A percentile compares a stretch with the other conserved stretches of the same genome.
These are phyloP conservation scores for Cladochytrium tenue DNA, from an alignment of 371 early-diverging fungal genomes.

Conservation along the genomic window DNA sequence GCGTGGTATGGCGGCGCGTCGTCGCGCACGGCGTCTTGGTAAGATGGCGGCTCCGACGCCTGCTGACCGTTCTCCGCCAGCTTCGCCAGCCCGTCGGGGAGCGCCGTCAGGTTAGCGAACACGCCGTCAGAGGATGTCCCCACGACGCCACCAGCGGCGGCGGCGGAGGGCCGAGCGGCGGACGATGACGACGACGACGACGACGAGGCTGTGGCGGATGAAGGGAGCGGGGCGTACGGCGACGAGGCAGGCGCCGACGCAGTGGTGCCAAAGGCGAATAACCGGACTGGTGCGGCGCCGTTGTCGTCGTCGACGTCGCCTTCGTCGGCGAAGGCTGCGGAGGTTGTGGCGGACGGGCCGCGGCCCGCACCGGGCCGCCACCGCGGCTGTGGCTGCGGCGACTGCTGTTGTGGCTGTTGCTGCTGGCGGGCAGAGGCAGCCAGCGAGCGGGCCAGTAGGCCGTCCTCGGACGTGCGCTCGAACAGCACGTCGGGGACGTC, in stretches of 20 bases:
- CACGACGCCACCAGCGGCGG: neutral
- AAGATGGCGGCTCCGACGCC: conserved; percentile 41
- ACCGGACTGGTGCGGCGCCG: too few relatives aligned
- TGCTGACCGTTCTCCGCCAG: conserved; percentile 13
- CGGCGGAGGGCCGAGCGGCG: neutral
- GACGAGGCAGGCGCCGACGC: neutral
- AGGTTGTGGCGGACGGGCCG: too few relatives aligned
- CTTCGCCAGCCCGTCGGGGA: conserved; percentile 10
- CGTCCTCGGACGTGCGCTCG: too few relatives aligned
- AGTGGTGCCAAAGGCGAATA: neutral
- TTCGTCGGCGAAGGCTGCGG: too few relatives aligned
- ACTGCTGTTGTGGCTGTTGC: too few relatives aligned
- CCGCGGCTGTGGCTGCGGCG: too few relatives aligned
- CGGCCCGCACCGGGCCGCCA: too few relatives aligned
- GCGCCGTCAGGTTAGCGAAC: conserved; percentile 36
- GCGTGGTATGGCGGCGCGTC: conserved; percentile 28
- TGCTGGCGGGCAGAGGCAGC: too few relatives aligned
- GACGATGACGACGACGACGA: neutral
- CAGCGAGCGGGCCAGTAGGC: too few relatives aligned
- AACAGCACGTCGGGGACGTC: too few relatives aligned
- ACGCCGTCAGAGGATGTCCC: conserved; percentile 35
- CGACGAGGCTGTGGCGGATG: neutral
- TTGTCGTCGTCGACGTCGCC: too few relatives aligned
- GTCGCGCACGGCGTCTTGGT: conserved; percentile 36
- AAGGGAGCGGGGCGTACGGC: neutral